Evolutionary conservation across 2,329 filamentous ascomycete species (phyloP), one percentile per base, ranked within the genome.

Genomic region (Colletotrichum chrysophilum): DNA sequence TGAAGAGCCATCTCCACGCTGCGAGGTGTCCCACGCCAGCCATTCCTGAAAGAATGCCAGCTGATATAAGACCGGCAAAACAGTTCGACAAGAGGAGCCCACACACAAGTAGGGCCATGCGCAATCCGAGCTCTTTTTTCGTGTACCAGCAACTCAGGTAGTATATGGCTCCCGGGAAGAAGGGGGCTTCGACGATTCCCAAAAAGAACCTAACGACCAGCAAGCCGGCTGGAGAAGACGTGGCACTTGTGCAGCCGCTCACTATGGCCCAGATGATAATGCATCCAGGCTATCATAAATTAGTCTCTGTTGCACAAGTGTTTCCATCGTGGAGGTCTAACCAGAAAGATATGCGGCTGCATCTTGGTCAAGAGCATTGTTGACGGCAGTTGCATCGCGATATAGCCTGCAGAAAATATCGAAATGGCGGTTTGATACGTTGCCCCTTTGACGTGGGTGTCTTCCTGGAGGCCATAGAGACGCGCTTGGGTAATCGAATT

Each of bases 1-100:
- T 93, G 82, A 96, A 96, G 70, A 96, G 95, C 94, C 94, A 96
- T 2, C 90, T 87, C 94, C 94, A 96, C 1, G 93, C 93, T 62
- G 84, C 81, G 12, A 91, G 88, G 32, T 83, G 81, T 5, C 30
- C 43, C 10, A 84, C 79, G 4, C 89, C 89, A 3, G 86, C 80
- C 88, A 93, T 91, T 78, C 91, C 89, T 38, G 90, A 88, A 69
- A 84, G 78, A 4, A 93, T 89, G 21, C 87, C 91, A 36, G 88
- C 89, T 3, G 91, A 91, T n/a, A 93, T 83, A 9, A 93, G 85
- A 21, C 91, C 91, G 61, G 91, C 91, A 77, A 93, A 93, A 0
- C 79, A 78, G 1, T 77, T 78, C 0, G 79, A 77, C 2, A 80
- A 68, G 2, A 79, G 55, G 3, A 78, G 18, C 1, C 78, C 79